These are phyloP conservation scores for Monosporascus ibericus DNA, from an alignment of 2,329 filamentous ascomycete genomes.

Conservation along the genomic window DNA sequence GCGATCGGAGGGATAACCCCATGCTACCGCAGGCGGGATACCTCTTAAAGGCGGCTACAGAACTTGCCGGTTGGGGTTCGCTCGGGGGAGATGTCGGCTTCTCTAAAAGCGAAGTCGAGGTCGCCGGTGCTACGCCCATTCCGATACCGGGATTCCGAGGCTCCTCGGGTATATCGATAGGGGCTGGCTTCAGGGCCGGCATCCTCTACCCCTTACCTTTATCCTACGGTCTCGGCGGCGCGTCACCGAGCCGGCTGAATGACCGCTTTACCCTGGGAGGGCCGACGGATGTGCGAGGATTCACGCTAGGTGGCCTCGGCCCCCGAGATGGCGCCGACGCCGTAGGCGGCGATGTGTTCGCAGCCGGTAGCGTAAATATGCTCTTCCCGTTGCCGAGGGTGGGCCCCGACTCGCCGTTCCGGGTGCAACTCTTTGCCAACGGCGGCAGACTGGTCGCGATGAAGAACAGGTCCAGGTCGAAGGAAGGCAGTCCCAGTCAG, in stretches of 20 bases:
- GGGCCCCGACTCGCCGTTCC: conserved; percentile 75
- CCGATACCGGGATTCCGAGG: conserved; percentile 62
- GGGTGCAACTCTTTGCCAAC: conserved; percentile 87
- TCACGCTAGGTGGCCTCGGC: conserved; percentile 82
- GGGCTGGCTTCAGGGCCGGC: conserved; percentile 73
- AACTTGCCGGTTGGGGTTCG: conserved; percentile 81
- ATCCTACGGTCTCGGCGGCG: conserved; percentile 44
- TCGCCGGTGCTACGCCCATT: conserved; percentile 69
- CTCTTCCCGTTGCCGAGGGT: conserved; percentile 78
- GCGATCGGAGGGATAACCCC: conserved; percentile 77
- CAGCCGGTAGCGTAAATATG: conserved; percentile 80
- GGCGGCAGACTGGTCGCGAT: conserved; percentile 79
- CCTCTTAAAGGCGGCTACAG: conserved; percentile 68
- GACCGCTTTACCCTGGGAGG: conserved; percentile 94
- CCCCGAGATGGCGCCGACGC: conserved; percentile 81
- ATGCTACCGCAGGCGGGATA: conserved; percentile 80
- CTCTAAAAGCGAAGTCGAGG: conserved; percentile 83
- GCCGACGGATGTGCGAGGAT: conserved; percentile 89
- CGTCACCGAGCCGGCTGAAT: conserved; percentile 72
- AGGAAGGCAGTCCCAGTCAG: conserved; percentile 25
- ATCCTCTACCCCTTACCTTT: conserved; percentile 75
- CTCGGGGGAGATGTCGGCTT: conserved; percentile 89
- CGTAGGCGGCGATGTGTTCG: conserved; percentile 86
- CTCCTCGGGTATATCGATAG: conserved; percentile 74
- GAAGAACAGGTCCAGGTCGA: conserved; percentile 48